Base-by-base conservation (phyloP, 2,329 filamentous ascomycete species). In the Xylariaceae sp. region DNA sequence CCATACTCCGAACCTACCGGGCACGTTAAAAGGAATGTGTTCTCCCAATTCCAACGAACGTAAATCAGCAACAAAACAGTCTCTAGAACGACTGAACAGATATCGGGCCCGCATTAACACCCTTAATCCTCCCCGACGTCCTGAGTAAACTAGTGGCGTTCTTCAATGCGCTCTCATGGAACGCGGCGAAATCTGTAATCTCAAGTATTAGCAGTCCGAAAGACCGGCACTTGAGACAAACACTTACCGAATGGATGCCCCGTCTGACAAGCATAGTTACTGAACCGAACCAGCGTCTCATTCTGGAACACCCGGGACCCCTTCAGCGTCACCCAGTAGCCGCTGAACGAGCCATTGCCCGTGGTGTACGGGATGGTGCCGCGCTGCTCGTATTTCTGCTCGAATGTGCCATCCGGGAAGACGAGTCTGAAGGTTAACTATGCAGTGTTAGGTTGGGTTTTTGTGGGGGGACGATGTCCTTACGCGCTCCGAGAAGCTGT, bases 291-390 rank as follows among this genome's bases (percentile, higher is more conserved):
- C 18, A 63, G 23, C 1, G 62, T 64, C 17, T 61, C 13, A 34
- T 61, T 63, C 54, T 57, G 45, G 17, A 63, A 64, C 34, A 63
- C 23, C 10, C 60, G 58, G 11, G 44, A 44, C 1, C 60, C 57
- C 50, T 57, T 59, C n/a, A 64, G 13, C 18, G 62, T 56, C 4
- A n/a, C 4, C 62, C 62, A 64, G 9, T 17, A 23, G 3, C 62
- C 62, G 8, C 23, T 42, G 52, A 64, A 64, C 0, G 60, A 57
- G 54, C 62, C 62, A 23, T 63, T 64, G 11, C 60, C 54, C 1
- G 30, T 53, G 15, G 6, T 9, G 39, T 57, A 64, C 3, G 56
- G 58, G 13, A 64, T 9, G 6, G n/a, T 10, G 5, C 56, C 60
- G 44, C 11, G 50, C 47, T 64, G 62, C 42, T 64, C 55, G 10